These are phyloP conservation scores for Xylaria acuta DNA, from an alignment of 495 filamentous ascomycete species.

Conservation along the genomic window DNA sequence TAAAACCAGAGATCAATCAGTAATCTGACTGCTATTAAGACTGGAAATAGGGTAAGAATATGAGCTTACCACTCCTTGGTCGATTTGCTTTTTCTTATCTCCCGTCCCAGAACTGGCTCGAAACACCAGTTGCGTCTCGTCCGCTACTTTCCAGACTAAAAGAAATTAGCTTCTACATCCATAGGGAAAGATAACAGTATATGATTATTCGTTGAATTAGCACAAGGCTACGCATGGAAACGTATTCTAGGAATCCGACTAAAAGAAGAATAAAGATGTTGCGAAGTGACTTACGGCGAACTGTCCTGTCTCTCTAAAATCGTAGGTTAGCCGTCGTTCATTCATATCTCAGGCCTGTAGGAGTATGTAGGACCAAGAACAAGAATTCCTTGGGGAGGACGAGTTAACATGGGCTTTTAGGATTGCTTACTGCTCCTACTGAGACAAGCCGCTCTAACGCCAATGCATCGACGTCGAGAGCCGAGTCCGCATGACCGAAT, in stretches of 20 bases:
- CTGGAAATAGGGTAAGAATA: background rate
- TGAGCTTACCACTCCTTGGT: slow-evolving; percentile 21
- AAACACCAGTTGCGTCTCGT: slow-evolving; percentile 94
- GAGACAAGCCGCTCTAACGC: slow-evolving; percentile 86
- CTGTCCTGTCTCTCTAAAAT: slow-evolving; percentile 78
- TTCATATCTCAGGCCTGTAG: background rate
- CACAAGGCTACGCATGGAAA: background rate
- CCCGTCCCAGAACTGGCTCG: slow-evolving; percentile 71
- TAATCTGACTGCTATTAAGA: background rate
- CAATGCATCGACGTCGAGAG: slow-evolving; percentile 81
- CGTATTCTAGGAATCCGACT: background rate
- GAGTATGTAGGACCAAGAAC: background rate
- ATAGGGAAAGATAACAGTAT: background rate
- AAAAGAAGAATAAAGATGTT: background rate
- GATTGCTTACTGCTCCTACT: slow-evolving; percentile 64
- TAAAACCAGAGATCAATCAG: slow-evolving; percentile 4
- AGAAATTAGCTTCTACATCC: background rate
- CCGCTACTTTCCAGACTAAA: slow-evolving; percentile 88
- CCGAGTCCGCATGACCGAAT: slow-evolving; percentile 92
- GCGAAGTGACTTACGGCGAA: slow-evolving; percentile 52
- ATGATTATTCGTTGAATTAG: background rate
- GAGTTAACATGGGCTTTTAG: background rate
- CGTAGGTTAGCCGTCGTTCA: background rate
- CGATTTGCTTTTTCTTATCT: slow-evolving; percentile 58
- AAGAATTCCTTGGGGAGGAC: too few relatives aligned